Evolutionary conservation across 805 yeast genomes (phyloP).

Genomic region (Saturnispora ahearnii): DNA sequence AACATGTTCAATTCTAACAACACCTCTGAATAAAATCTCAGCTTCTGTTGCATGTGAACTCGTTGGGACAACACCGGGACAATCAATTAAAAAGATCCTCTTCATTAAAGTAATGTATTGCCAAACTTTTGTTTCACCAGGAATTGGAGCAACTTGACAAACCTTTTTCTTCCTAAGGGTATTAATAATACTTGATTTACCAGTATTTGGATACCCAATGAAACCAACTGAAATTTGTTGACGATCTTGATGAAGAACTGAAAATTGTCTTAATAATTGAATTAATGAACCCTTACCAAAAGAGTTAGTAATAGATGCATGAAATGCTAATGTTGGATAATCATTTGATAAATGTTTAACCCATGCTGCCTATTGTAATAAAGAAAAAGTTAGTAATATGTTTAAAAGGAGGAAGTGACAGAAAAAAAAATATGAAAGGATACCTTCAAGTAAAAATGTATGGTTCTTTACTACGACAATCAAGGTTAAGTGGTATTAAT

Average conservation of each 20-base stretch:
- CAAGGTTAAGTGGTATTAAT: slow-evolving; percentile 1
- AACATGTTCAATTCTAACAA: slow-evolving; percentile 97
- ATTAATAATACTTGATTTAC: slow-evolving; percentile 92
- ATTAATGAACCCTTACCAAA: slow-evolving; percentile 96
- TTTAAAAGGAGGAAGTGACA: too few species aligned
- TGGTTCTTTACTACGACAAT: slow-evolving; percentile 82
- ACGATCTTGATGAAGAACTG: slow-evolving; percentile 83
- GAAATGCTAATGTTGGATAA: slow-evolving; percentile 94
- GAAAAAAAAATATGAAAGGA: too few species aligned
- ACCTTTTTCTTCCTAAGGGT: slow-evolving; percentile 92
- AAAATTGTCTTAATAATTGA: slow-evolving; percentile 87
- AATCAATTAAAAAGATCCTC: slow-evolving; percentile 88
- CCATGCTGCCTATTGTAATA: slow-evolving; percentile 80
- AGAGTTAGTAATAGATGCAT: slow-evolving; percentile 94
- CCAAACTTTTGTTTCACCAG: slow-evolving; percentile 99
- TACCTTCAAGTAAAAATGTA: slow-evolving; percentile 35
- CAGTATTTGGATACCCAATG: slow-evolving; percentile 97
- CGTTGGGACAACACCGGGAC: slow-evolving; percentile 99
- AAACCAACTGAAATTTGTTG: slow-evolving; percentile 95
- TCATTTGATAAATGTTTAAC: slow-evolving; percentile 87
- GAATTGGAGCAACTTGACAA: slow-evolving; percentile 95
- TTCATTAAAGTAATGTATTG: slow-evolving; percentile 97
- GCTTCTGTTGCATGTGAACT: slow-evolving; percentile 81
- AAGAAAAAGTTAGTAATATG: neutral
- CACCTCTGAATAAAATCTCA: slow-evolving; percentile 91